Evolutionary conservation across 768 basidiomycete species (phyloP), one percentile per base, ranked within the genome.

Genomic region (Russula vinacea): DNA sequence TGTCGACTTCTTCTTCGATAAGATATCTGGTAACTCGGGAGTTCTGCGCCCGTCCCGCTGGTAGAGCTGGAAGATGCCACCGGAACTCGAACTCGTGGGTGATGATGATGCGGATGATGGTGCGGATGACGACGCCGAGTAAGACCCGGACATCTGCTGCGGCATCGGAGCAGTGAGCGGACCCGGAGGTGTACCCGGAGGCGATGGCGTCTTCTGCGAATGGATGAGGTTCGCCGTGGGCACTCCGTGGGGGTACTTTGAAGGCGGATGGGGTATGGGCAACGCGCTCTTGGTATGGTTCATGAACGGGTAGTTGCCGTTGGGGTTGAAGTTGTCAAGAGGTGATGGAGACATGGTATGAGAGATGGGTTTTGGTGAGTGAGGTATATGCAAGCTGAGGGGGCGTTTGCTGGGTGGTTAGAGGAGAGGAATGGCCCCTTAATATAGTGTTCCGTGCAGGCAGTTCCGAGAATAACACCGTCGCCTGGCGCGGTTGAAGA

Each of bases 231-330:
- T 72, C n/a, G 76, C 55, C 5, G 77, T 73, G 33, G 78, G 76
- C 35, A 78, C 74, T 24, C 74, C 76, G 49, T 76, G 74, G 17
- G 81, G 77, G 72, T 83, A 83, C 57, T 76, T 72, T 1, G 83
- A 83, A 24, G 83, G 82, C 33, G 71, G 70, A 11, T 81, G 78
- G 57, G 82, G 78, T 59, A 72, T 73, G 35, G 77, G 74, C 32
- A 73, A 56, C n/a, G 72, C 61, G 32, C 73, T 72, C 49, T 73
- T 73, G 68, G 68, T 70, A 22, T 67, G 56, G 70, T 77, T 75
- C 44, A 83, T 85, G 77, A 86, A 87, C 11, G 84, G 83, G 71
- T 86, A 83, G 22, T 77, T 78, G 24, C 80, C 81, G 70, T 82
- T 81, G 45, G 84, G 84, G 75, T 86, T 77, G 69, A 86, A 80